Conservation (phyloP, 2,329 filamentous ascomycete species). For the Fusarium redolens region DNA sequence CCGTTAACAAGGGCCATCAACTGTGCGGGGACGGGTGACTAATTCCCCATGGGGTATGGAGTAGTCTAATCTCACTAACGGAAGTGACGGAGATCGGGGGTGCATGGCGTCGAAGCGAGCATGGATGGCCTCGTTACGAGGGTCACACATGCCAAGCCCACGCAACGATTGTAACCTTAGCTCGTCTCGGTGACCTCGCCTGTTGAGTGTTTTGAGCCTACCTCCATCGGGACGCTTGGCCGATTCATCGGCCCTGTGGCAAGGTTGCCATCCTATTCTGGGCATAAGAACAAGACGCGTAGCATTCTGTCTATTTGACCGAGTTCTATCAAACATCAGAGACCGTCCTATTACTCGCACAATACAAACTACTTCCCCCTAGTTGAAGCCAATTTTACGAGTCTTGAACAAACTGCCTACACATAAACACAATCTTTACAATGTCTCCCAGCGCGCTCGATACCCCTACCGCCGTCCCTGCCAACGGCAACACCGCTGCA, state of each 20-base stretch:
- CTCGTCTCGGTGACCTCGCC: neutral
- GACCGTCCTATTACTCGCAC: neutral
- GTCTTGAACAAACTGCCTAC: neutral
- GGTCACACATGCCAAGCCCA: no score
- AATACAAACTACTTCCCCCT: neutral
- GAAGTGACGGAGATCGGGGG: no score
- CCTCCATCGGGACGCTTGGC: neutral
- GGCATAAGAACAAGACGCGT: neutral
- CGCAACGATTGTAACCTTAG: neutral
- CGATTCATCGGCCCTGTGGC: neutral
- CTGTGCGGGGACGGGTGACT: neutral
- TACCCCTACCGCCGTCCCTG: neutral
- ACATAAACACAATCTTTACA: neutral
- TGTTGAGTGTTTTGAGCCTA: neutral
- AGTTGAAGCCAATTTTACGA: neutral
- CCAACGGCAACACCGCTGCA: neutral
- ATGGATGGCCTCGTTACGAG: neutral
- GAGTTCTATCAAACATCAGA: neutral
- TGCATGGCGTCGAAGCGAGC: neutral
- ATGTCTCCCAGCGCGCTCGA: neutral
- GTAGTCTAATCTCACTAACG: neutral
- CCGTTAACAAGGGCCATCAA: neutral
- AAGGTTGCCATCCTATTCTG: neutral
- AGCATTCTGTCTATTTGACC: neutral
- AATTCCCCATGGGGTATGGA: neutral